These are phyloP conservation scores for Phytophthora ramorum DNA, from an alignment of 352 stramenopile species.

Conservation along the genomic window DNA sequence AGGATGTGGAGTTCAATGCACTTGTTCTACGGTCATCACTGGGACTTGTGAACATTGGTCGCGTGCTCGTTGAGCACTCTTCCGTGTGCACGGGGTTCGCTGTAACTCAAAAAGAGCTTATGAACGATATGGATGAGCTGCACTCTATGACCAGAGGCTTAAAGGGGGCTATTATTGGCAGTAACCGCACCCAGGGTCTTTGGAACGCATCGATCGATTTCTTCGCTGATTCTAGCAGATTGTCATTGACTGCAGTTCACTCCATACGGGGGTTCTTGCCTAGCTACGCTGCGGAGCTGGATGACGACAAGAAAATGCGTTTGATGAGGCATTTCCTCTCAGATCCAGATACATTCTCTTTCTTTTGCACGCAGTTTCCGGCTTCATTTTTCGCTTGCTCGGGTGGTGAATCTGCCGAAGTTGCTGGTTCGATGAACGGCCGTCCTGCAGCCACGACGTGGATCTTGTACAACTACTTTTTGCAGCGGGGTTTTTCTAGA, in stretches of 20 bases:
- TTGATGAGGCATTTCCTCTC: constrained; percentile 78
- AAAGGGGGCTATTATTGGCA: constrained; percentile 52
- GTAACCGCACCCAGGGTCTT: constrained; percentile 43
- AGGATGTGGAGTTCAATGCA: constrained; percentile 86
- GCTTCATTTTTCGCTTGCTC: constrained; percentile 70
- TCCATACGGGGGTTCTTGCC: constrained; percentile 73
- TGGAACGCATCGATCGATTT: constrained; percentile 73
- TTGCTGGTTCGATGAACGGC: constrained; percentile 4
- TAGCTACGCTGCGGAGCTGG: constrained; percentile 54
- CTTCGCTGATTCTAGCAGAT: constrained; percentile 52
- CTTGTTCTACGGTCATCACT: constrained; percentile 71
- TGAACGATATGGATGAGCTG: constrained; percentile 48
- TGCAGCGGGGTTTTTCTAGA: constrained; percentile 70
- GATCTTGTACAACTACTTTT: constrained; percentile 81
- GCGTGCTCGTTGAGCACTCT: constrained; percentile 64
- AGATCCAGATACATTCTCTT: constrained; percentile 68
- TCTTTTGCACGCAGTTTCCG: constrained; percentile 75
- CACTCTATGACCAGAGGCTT: constrained; percentile 37
- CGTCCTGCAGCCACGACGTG: constrained; percentile 33
- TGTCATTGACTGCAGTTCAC: constrained; percentile 34
- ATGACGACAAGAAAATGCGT: constrained; percentile 60
- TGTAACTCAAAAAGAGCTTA: constrained; percentile 49
- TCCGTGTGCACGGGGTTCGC: constrained; percentile 63
- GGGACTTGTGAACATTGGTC: constrained; percentile 70
- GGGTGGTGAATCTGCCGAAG: neutral